Conservation (phyloP, 2,329 filamentous ascomycete species). For the Shiraia sp. region DNA sequence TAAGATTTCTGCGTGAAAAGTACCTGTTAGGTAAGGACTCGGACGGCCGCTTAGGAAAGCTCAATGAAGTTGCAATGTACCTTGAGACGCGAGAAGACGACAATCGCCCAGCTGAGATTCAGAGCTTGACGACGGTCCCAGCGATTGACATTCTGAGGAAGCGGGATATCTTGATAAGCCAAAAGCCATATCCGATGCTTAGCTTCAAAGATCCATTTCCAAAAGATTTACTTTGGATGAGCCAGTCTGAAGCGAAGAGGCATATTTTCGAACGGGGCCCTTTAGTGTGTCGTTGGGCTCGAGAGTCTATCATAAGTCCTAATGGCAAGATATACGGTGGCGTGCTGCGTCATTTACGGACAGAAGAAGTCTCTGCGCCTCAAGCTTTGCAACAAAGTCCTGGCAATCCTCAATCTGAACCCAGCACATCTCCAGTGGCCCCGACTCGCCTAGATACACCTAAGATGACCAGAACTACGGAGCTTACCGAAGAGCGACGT, state of each 20-base stretch:
- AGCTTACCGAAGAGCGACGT: too few relatives aligned
- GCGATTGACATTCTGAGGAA: background rate
- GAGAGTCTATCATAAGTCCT: background rate
- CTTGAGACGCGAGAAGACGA: constrained; percentile 2
- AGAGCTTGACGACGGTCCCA: constrained; percentile 7
- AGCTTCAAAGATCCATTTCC: constrained; percentile 1
- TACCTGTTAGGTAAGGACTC: too few relatives aligned
- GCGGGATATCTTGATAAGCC: background rate
- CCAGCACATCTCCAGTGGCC: background rate
- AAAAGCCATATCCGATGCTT: constrained; percentile 5
- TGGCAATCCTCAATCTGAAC: background rate
- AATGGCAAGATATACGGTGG: constrained; percentile 7
- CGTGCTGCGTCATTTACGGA: constrained; percentile 4
- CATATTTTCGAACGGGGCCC: constrained; percentile 5
- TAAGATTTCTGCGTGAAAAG: too few relatives aligned
- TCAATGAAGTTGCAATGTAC: too few relatives aligned
- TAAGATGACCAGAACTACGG: too few relatives aligned
- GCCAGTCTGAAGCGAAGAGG: background rate
- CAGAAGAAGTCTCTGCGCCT: constrained; percentile 1
- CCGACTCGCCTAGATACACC: too few relatives aligned
- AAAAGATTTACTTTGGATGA: constrained; percentile 5
- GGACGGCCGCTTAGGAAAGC: too few relatives aligned
- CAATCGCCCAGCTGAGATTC: background rate
- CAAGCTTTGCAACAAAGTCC: background rate
- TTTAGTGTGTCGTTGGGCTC: constrained; percentile 2